A percentile compares a stretch with the other conserved stretches of the same genome.
These are phyloP conservation scores for Apophysomyces trapeziformis DNA, from an alignment of 371 early-diverging fungal genomes.

Conservation along the genomic window DNA sequence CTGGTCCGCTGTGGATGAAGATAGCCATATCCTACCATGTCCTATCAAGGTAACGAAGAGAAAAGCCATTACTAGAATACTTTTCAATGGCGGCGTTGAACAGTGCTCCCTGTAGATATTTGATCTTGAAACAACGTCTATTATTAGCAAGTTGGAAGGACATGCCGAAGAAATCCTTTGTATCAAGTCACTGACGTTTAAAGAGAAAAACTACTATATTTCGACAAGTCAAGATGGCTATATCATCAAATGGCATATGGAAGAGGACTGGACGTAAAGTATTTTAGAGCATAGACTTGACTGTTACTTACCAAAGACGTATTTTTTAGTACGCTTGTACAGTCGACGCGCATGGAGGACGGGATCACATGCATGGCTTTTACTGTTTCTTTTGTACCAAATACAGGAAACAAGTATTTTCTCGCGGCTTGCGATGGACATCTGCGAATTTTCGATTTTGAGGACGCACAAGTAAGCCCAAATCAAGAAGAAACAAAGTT, in stretches of 20 bases:
- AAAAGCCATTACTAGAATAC: neutral
- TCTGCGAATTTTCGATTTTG: constrained; percentile 88
- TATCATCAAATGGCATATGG: constrained; percentile 87
- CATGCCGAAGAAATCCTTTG: constrained; percentile 88
- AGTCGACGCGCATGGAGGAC: constrained; percentile 71
- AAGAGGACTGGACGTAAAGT: constrained; percentile 68
- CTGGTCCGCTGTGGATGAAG: constrained; percentile 89
- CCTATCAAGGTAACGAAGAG: constrained; percentile 69
- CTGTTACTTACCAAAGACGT: neutral
- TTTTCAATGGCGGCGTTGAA: neutral
- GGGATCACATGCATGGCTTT: constrained; percentile 94
- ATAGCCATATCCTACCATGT: constrained; percentile 90
- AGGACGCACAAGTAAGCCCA: constrained; percentile 62
- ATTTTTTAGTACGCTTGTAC: constrained; percentile 45
- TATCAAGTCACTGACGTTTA: constrained; percentile 74
- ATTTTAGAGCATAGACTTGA: neutral
- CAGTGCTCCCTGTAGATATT: constrained; percentile 60
- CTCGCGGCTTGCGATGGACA: constrained; percentile 88
- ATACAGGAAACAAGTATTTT: constrained; percentile 91
- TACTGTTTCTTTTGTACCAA: constrained; percentile 89
- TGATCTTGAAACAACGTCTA: constrained; percentile 72
- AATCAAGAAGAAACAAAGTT: no score
- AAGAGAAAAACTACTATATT: constrained; percentile 79
- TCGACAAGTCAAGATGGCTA: constrained; percentile 94
- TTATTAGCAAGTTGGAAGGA: constrained; percentile 71